These are phyloP conservation scores for Pythium pyrilobum DNA, from an alignment of 352 stramenopile species.

Conservation along the genomic window DNA sequence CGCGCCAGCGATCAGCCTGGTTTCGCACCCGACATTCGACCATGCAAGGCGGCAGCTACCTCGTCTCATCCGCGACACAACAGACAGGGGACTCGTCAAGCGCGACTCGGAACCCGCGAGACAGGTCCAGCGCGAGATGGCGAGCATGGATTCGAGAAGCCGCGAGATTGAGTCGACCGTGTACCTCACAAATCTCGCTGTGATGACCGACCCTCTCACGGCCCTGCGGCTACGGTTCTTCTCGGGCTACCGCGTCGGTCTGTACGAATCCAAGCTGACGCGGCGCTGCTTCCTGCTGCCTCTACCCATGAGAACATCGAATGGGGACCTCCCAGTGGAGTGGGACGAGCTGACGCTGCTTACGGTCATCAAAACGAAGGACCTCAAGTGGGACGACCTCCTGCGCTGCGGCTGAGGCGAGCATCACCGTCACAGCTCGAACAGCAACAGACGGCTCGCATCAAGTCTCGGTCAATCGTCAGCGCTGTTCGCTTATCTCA, in stretches of 20 bases:
- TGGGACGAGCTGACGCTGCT: conserved; percentile 7
- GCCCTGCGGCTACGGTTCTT: background rate
- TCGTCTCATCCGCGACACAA: background rate
- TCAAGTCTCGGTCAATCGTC: no score
- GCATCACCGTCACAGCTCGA: background rate
- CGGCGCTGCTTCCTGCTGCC: conserved; percentile 1
- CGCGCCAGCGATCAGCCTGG: background rate
- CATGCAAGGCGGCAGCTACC: no score
- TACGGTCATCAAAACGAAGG: background rate
- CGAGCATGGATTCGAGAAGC: background rate
- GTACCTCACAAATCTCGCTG: conserved; percentile 16
- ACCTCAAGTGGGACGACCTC: conserved; percentile 6
- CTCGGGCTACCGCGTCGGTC: background rate
- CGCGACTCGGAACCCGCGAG: background rate
- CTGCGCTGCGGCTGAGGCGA: conserved; percentile 7
- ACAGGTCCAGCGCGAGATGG: background rate
- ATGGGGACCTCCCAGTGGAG: background rate
- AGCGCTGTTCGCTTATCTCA: background rate
- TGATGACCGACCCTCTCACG: conserved; percentile 17
- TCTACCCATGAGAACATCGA: background rate
- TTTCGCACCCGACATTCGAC: no score
- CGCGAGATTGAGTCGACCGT: conserved; percentile 7
- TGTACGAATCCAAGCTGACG: conserved; percentile 2
- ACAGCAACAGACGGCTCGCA: background rate
- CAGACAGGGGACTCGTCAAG: background rate